A percentile compares a stretch with the other conserved stretches of the same genome.
phyloP scores from a whole-genome alignment of 768 basidiomycete species.

The Pulveroboletus sp. region DNA sequence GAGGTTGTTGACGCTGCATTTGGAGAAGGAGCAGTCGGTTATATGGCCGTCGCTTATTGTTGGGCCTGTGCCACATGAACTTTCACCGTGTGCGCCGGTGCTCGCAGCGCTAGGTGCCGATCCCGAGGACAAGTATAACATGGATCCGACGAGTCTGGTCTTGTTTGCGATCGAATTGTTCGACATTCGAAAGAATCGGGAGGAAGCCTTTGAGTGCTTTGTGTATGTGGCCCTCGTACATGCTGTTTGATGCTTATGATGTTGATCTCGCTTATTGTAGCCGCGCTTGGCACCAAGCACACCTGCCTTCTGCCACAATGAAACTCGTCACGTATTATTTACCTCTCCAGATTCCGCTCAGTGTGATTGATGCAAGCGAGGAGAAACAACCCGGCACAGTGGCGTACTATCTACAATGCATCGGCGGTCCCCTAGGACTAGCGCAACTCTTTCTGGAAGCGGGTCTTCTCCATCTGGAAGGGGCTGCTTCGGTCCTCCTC shows the following conservation, averaged over 20 bases:
- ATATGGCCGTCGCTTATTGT: constrained; percentile 84
- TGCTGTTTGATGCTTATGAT: neutral
- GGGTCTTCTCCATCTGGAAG: constrained; percentile 79
- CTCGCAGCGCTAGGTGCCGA: constrained; percentile 51
- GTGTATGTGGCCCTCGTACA: constrained; percentile 45
- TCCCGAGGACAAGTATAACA: constrained; percentile 67
- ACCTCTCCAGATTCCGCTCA: constrained; percentile 49
- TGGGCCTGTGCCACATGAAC: constrained; percentile 62
- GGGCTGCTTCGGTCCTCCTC: constrained; percentile 68
- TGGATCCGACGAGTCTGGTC: constrained; percentile 82
- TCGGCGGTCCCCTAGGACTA: constrained; percentile 66
- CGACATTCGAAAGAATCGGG: constrained; percentile 72
- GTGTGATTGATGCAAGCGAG: constrained; percentile 32
- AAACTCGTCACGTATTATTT: constrained; percentile 74
- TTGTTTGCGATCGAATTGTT: constrained; percentile 67
- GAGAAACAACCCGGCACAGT: constrained; percentile 49
- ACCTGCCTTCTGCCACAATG: constrained; percentile 73
- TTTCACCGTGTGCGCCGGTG: constrained; percentile 51
- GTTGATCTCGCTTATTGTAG: constrained; percentile 34
- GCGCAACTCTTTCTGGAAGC: constrained; percentile 78
- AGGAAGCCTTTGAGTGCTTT: constrained; percentile 80
- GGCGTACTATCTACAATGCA: constrained; percentile 59
- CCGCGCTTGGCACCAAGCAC: constrained; percentile 80
- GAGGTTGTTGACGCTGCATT: constrained; percentile 72
- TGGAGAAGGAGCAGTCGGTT: constrained; percentile 75